Conservation (phyloP, 179 eudicot species). For the Beta macrorhiza region DNA sequence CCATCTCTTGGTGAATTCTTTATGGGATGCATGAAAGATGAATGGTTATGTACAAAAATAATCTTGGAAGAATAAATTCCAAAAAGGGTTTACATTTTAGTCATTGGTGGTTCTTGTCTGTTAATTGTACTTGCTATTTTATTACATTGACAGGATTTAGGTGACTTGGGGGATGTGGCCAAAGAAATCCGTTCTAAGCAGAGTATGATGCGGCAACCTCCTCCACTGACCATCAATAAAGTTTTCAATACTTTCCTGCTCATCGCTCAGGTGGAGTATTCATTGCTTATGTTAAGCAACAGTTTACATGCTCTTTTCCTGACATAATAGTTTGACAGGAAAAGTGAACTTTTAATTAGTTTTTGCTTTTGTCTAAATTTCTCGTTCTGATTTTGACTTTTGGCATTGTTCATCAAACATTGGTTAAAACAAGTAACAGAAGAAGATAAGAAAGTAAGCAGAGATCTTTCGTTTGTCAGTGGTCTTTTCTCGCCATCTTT, state of each 20-base stretch:
- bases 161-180: constrained; percentile 94
- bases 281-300: constrained; percentile 6
- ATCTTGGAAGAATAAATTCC: not conserved
- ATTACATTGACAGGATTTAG: constrained; percentile 51
- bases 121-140: not conserved
- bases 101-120: not conserved
- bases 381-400: not conserved
- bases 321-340: constrained; percentile 2
- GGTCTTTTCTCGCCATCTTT: not conserved
- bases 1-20: not conserved
- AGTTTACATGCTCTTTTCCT: not conserved
- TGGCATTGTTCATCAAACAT: not conserved
- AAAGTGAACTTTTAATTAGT: not conserved
- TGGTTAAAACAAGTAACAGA: not conserved
- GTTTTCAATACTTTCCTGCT: constrained; percentile 71
- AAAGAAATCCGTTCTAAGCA: constrained; percentile 83
- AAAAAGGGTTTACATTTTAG: not conserved
- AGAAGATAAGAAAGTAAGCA: not conserved
- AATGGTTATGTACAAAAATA: not conserved
- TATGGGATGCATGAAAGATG: constrained; percentile 5
- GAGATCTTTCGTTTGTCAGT: not conserved
- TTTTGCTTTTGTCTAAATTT: not conserved
- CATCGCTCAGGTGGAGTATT: constrained; percentile 70
- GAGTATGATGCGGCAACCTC: constrained; percentile 72
- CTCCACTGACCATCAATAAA: constrained; percentile 69